Evolutionary conservation across 148 eudicot species (phyloP).

Genomic region (Chenopodium album): DNA sequence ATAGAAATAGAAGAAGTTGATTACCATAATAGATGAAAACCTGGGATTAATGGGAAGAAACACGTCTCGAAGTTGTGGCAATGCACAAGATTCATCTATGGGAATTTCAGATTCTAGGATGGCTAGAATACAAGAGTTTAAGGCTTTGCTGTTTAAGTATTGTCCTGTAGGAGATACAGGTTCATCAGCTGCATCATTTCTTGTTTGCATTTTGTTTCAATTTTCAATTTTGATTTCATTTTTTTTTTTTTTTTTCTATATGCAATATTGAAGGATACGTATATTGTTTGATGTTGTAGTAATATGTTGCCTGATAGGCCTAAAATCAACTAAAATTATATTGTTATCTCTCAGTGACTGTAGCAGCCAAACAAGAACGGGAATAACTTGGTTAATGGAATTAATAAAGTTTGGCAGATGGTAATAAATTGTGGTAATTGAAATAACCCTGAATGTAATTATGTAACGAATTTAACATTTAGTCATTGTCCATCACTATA

Average conservation of each 20-base stretch:
- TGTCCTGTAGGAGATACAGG: constrained; percentile 73
- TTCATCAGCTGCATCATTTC: constrained; percentile 30
- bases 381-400: not conserved
- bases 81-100: constrained; percentile 41
- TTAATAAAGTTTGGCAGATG: not conserved
- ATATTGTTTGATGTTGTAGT: not conserved
- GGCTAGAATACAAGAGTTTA: constrained; percentile 45
- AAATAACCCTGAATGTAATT: not conserved
- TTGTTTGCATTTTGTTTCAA: constrained; percentile 10
- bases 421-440: not conserved
- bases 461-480: not conserved
- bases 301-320: not conserved
- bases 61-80: constrained; percentile 36
- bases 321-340: not conserved
- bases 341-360: not conserved
- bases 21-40: constrained; percentile 69
- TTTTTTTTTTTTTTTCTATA: not conserved
- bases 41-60: constrained; percentile 59
- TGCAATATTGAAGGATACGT: not conserved
- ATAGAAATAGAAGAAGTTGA: not conserved
- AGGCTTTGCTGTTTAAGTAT: constrained; percentile 61
- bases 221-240: constrained; percentile 22
- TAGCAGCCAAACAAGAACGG: not conserved
- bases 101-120: constrained; percentile 49
- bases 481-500: not conserved